These are phyloP conservation scores for Cryptosporidium xiaoi DNA, from an alignment of 169 alveolate species.

Conservation along the genomic window DNA sequence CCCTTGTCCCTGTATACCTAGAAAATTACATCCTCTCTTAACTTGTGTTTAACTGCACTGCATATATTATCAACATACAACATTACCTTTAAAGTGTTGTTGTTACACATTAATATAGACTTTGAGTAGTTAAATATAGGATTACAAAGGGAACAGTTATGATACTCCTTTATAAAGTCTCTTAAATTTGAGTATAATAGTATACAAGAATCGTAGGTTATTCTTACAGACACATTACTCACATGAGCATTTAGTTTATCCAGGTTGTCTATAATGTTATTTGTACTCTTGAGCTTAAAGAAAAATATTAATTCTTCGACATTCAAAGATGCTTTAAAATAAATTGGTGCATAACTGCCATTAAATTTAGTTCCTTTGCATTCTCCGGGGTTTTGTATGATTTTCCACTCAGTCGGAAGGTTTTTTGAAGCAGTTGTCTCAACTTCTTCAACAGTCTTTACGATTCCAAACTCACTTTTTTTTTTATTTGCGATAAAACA, in stretches of 20 bases:
- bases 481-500: no score
- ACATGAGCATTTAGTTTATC: conserved; percentile 52
- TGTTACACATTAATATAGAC: conserved; percentile 37
- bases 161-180: conserved; percentile 21
- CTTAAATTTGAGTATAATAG: not conserved
- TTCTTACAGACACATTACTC: conserved; percentile 8
- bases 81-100: conserved; percentile 6
- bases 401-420: conserved; percentile 16
- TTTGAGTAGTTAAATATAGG: conserved; percentile 22
- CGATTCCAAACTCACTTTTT: no score
- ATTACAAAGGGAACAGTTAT: conserved; percentile 44
- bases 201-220: conserved; percentile 34
- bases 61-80: conserved; percentile 28
- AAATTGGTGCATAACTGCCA: conserved; percentile 11
- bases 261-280: conserved; percentile 10
- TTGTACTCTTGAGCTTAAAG: conserved; percentile 32
- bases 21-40: not conserved
- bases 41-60: conserved; percentile 24
- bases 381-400: not conserved
- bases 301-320: conserved; percentile 6
- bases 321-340: conserved; percentile 19
- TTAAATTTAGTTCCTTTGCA: conserved; percentile 1
- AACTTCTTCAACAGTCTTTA: conserved; percentile 28
- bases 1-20: not conserved
- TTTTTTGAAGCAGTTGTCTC: not conserved